Evolutionary conservation across 805 yeast species (phyloP), one percentile per base, ranked within the genome.

Genomic region (Aciculoconidium aculeatum): DNA sequence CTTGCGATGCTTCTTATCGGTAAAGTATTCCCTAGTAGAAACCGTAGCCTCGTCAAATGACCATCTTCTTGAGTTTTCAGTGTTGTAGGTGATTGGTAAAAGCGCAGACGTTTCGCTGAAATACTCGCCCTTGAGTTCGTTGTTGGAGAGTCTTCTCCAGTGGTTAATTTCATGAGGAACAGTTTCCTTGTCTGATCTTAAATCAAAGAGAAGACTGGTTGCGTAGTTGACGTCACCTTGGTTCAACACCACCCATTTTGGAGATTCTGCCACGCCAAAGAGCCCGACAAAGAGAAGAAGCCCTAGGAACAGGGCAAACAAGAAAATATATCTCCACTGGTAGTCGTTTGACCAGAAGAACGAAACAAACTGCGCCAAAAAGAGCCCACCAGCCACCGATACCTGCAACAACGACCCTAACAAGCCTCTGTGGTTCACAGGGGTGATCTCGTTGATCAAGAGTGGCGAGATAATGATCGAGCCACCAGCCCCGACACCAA

Each of bases 381-480:
- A 42, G n/a, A 64, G 54, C 3, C 70, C 68, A 7, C 49, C 30
- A 3, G 66, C 59, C 5, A 63, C 58, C 0, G 65, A 57, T 12
- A 61, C 44, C 42, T 62, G 70, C 21, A 56, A 43, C 18, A 61
- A 41, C 3, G 65, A 47, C 1, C 70, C 70, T 38, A 64, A 37
- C 10, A 61, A 44, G n/a, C 70, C 70, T 12, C 67, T 40, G 31
- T 61, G 65, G 35, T 55, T 58, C 8, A 50, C 38, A 1, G 69
- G 67, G 1, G 69, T 48, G 11, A 63, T 32, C 34, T 64, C 69
- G 36, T 55, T 62, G 29, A 64, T 48, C 27, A 61, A 43, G 23
- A 64, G 53, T 5, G 68, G 69, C 9, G 67, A 52, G 21, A 61
- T 54, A n/a, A 61, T 60, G 32, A 61, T 48, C 3, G 61, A 47